These are phyloP conservation scores for Nephelium lappaceum DNA, from an alignment of 345 rosid species.

Conservation along the genomic window DNA sequence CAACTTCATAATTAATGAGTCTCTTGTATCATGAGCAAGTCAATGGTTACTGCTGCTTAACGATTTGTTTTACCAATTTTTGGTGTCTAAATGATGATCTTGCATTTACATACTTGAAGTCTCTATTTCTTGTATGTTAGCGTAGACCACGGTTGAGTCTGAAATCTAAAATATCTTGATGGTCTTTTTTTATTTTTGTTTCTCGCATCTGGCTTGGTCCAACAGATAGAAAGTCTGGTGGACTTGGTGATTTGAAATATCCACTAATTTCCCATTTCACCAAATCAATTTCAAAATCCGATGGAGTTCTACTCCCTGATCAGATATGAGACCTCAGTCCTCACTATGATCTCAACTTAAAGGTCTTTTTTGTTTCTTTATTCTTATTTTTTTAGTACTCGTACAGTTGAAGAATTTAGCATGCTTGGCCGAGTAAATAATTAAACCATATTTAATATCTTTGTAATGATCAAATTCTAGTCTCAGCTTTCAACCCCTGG, in stretches of 20 bases:
- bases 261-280: constrained; percentile 88
- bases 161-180: not conserved
- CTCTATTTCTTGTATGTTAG: not conserved
- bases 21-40: not conserved
- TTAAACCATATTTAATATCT: not conserved
- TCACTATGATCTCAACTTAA: not conserved
- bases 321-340: constrained; percentile 50
- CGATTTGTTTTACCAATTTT: not conserved
- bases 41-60: not conserved
- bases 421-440: not conserved
- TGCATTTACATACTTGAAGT: not conserved
- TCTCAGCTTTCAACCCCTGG: not conserved
- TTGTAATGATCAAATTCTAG: not conserved
- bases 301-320: constrained; percentile 80
- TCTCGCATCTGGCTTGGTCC: constrained; percentile 98
- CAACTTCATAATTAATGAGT: not conserved
- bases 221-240: constrained; percentile 98
- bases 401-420: not conserved
- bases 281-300: constrained; percentile 87
- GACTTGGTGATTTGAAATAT: constrained; percentile 93
- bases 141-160: not conserved
- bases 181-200: constrained; percentile 24
- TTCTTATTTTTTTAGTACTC: not conserved
- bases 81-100: not conserved
- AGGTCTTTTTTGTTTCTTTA: not conserved